These are phyloP conservation scores for Epichloe hybrida DNA, from an alignment of 2,329 filamentous ascomycete species.

Conservation along the genomic window DNA sequence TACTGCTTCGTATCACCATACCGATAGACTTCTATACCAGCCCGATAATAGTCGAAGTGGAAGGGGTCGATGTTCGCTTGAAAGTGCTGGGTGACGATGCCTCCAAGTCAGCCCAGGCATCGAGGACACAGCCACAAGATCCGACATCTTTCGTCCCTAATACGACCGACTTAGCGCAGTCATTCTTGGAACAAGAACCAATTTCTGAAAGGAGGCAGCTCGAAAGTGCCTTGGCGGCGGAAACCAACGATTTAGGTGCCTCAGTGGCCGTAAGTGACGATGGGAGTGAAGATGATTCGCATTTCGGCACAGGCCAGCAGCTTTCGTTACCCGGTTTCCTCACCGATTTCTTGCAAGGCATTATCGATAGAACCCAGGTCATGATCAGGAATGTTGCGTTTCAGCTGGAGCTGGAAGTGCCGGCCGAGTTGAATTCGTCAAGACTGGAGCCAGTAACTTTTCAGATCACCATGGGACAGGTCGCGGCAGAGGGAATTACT, in stretches of 20 bases:
- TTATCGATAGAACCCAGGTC: conserved; percentile 58
- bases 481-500: conserved; percentile 56
- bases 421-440: conserved; percentile 32
- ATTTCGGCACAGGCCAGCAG: conserved; percentile 55
- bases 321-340: conserved; percentile 58
- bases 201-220: conserved; percentile 51
- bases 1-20: conserved; percentile 66
- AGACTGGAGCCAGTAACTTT: conserved; percentile 45
- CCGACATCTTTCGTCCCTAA: conserved; percentile 42
- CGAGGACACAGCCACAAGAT: conserved; percentile 15
- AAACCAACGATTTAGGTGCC: conserved; percentile 47
- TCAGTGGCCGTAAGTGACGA: conserved; percentile 49
- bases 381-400: conserved; percentile 51
- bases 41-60: conserved; percentile 67
- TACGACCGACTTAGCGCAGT: conserved; percentile 59
- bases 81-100: conserved; percentile 29
- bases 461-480: conserved; percentile 48
- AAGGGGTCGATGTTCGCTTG: conserved; percentile 63
- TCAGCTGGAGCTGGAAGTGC: conserved; percentile 48
- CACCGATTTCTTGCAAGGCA: conserved; percentile 57
- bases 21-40: conserved; percentile 80
- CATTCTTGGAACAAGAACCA: conserved; percentile 62
- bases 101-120: conserved; percentile 28
- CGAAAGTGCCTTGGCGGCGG: conserved; percentile 52
- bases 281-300: conserved; percentile 44